Conservation (phyloP, 257 asterid genomes). For the Solanum sitiens region DNA sequence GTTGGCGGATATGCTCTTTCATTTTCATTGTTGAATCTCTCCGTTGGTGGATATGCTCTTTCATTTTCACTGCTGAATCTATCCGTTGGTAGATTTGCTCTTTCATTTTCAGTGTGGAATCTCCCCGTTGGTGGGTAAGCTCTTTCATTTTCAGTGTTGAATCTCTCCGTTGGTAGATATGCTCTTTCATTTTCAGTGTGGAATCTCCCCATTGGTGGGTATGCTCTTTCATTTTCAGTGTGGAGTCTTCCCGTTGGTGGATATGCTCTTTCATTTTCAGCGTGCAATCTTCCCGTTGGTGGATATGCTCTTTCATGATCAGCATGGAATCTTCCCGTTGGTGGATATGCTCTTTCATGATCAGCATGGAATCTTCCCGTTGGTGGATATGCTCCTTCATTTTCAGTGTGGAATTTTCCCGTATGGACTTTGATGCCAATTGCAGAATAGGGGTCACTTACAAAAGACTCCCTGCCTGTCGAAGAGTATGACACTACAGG, state of each 20-base stretch:
- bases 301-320: constrained; percentile 16
- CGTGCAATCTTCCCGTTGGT: constrained; percentile 1
- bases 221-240: constrained; percentile 16
- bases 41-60: constrained; percentile 9
- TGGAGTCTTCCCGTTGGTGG: neutral
- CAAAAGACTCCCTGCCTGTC: constrained; percentile 16
- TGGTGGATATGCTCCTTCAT: constrained; percentile 6
- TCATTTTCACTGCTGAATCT: constrained; percentile 11
- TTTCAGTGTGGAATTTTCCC: neutral
- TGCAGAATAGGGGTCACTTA: constrained; percentile 13
- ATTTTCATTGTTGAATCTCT: neutral
- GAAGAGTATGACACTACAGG: constrained; percentile 22
- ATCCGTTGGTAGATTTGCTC: neutral
- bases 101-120: neutral
- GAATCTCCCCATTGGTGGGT: constrained; percentile 1
- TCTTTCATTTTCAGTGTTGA: constrained; percentile 16
- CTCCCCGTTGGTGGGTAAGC: neutral
- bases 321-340: constrained; percentile 4
- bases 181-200: constrained; percentile 15
- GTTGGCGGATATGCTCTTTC: no score
- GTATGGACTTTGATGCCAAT: neutral
- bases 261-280: constrained; percentile 16
- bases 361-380: constrained; percentile 3
- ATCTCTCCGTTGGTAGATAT: neutral
- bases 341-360: constrained; percentile 13